Base-by-base conservation (phyloP, 169 alveolate species). In the Plasmodium malariae region DNA sequence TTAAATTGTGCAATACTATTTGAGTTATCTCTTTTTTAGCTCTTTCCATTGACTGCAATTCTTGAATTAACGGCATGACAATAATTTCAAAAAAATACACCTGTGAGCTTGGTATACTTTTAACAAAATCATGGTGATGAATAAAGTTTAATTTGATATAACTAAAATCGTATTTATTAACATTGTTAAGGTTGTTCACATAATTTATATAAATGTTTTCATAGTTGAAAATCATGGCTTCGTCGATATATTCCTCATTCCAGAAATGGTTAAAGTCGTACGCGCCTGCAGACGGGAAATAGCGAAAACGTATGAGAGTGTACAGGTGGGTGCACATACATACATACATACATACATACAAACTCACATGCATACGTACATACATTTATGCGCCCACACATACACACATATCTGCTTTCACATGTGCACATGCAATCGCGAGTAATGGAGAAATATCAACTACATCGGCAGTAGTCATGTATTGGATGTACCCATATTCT, bases 61-160 rank as follows among this genome's bases (percentile, higher is more conserved):
- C 90, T 54, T 67, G 78, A 36, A 80, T 80, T 65, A 80, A 54
- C 11, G 90, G 90, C 90, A 48, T 65, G 17, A 80, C 90, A 65
- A 80, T 80, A 80, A 80, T 67, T 80, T 80, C 90, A 67, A 80
- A 80, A 54, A 80, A 80, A 7, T 80, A 80, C 1, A 80, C 90
- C 54, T 80, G 90, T 0, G 83, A 17, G 51, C 90, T 80, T 3
- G 90, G 90, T 32, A 80, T 80, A 26, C 90, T 80, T 57, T 80
- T 80, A 6, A 80, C 90, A 80, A 80, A 80, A 65, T 80, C 90
- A 32, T 80, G 90, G 32, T 67, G 43, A 55, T 80, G 90, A 1
- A 80, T 80, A 19, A 80, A 80, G 30, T 80, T 80, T 67, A 80
- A 45, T 67, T 80, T 80, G n/a, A 80, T 80, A 62, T 80, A 80